Conservation (phyloP, 805 yeast genomes). For the Barnettozyma sucrosica region DNA sequence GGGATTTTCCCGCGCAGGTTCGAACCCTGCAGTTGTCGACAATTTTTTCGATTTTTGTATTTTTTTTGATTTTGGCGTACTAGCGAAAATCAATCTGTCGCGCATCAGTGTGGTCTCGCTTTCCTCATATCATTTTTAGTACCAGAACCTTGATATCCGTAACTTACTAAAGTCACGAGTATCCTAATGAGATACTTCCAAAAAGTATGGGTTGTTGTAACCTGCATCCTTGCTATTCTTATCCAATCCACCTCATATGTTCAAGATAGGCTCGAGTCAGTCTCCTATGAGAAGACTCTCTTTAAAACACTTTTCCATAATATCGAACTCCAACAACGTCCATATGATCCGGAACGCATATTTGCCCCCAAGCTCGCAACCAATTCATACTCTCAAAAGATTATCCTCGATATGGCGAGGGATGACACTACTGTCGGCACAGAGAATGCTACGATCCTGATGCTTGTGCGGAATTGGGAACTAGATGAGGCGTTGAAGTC, state of each 20-base stretch:
- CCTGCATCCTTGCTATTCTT: constrained; percentile 17
- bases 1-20: constrained; percentile 14
- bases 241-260: constrained; percentile 19
- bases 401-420: constrained; percentile 25
- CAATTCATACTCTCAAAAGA: constrained; percentile 32
- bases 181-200: constrained; percentile 20
- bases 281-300: constrained; percentile 11
- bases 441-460: constrained; percentile 82
- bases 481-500: constrained; percentile 65
- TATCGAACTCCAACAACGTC: constrained; percentile 12
- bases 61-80: not conserved
- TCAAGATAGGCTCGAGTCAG: constrained; percentile 19
- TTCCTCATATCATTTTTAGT: no score
- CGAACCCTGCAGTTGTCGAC: constrained; percentile 14
- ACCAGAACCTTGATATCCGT: not conserved
- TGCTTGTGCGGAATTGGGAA: constrained; percentile 84
- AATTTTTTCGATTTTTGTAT: not conserved
- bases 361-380: constrained; percentile 31
- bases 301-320: constrained; percentile 23
- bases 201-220: constrained; percentile 24
- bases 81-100: not conserved
- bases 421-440: constrained; percentile 38
- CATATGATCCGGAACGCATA: constrained; percentile 15
- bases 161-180: not conserved
- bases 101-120: no score